Evolutionary conservation across 2,329 filamentous ascomycete genomes (phyloP).

Genomic region (Fusarium begoniae): DNA sequence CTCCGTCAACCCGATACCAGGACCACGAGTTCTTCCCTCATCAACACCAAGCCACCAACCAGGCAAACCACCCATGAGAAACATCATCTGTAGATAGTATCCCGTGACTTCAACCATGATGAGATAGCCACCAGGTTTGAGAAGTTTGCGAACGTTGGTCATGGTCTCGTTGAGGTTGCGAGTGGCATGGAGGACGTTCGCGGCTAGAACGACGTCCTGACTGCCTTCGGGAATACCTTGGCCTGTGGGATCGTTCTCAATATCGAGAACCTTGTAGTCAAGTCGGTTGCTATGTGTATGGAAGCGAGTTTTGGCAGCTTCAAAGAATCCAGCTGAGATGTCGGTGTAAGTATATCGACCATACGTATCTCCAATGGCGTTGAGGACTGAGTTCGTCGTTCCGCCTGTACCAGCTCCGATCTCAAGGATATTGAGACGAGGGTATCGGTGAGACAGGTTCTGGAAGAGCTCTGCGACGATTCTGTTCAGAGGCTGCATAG

Average conservation of each 20-base stretch:
- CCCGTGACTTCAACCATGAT: neutral
- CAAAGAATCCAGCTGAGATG: constrained; percentile 1
- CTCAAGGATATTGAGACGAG: neutral
- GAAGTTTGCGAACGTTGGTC: neutral
- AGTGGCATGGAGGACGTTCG: neutral
- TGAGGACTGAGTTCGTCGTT: neutral
- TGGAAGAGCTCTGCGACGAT: neutral
- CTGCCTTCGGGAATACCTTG: neutral
- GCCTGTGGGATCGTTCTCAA: neutral
- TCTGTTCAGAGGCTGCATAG: neutral
- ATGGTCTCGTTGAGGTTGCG: neutral
- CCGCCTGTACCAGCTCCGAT: neutral
- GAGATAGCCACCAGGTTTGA: neutral
- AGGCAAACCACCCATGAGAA: neutral
- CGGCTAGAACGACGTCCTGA: neutral
- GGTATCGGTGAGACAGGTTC: neutral
- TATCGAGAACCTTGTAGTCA: neutral
- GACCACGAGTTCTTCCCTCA: neutral
- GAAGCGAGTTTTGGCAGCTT: neutral
- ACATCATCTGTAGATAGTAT: neutral
- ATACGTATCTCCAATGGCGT: neutral
- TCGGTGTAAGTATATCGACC: neutral
- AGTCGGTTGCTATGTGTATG: neutral
- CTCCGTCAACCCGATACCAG: neutral
- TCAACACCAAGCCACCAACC: constrained; percentile 15